Evolutionary conservation across 495 filamentous ascomycete genomes (phyloP), one percentile per base, ranked within the genome.

Genomic region (Neurospora sp.): DNA sequence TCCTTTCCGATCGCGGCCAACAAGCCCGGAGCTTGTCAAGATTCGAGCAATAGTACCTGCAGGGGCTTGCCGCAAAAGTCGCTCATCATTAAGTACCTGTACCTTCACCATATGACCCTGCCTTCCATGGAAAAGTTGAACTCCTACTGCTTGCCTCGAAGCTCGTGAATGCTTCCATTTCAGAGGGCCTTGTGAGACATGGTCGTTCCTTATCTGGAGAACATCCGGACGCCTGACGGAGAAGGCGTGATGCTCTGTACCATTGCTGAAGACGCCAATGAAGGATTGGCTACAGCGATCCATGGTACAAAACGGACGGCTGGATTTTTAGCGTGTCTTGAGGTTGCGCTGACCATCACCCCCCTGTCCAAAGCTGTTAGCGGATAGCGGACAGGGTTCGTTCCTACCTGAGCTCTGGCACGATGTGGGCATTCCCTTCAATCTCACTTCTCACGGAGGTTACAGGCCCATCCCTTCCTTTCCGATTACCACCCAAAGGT

Each of bases 341-440:
- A 31, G 27, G 27, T 31, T 31, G 22, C 0, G 53, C 53, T 61
- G 22, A 61, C 53, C 12, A 61, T 61, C 22, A 31, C 53, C 53
- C 53, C 53, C 53, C 53, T 35, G 53, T 18, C 27, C 18, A 68
- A 16, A 59, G 46, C 44, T 72, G 71, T 71, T 39, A 18, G 6
- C 61, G 39, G 44, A 65, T 39, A 18, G 6, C 61, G 39, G 44
- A 65, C 73, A 74, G 70, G 70, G 73, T 39, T 74, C 70, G 22
- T 39, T 68, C 71, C 48, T 70, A 71, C 70, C 73, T 70, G 70
- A 59, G n/a, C 27, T 31, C 40, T 74, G 69, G 70, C 53, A 68
- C 70, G 73, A 74, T 37, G 35, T 7, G 35, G 35, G 35, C 35
- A 37, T 37, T 37, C 35, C 35, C 35, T 37, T 37, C 35, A 1